Percentiles rank a stretch among this genome's conserved stretches.
Evolutionary conservation across 225 moss, liverwort and hornwort genomes (phyloP).

Genomic region (Bryoerythrophyllum caledonicum): DNA sequence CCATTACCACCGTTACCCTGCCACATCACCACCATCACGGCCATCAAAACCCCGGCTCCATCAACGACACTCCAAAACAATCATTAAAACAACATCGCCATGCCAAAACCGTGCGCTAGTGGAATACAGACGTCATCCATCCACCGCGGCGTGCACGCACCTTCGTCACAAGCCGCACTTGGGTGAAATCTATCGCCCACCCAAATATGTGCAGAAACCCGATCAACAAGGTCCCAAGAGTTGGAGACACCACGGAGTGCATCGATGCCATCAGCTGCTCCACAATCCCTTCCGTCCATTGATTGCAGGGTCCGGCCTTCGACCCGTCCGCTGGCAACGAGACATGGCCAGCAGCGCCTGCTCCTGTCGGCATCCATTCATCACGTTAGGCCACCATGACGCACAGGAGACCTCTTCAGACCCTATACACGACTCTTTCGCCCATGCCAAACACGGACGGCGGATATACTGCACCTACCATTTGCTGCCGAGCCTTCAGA

Average conservation of each 20-base stretch:
- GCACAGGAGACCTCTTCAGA: not conserved
- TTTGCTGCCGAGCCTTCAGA: constrained; percentile 41
- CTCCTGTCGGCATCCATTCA: constrained; percentile 32
- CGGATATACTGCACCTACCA: constrained; percentile 41
- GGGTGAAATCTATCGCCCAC: constrained; percentile 84
- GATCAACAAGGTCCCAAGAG: constrained; percentile 76
- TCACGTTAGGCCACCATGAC: constrained; percentile 14
- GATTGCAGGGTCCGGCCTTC: constrained; percentile 45
- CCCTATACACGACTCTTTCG: constrained; percentile 1
- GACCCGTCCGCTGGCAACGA: constrained; percentile 24
- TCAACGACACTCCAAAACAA: not conserved
- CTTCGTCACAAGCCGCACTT: constrained; percentile 89
- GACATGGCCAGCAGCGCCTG: constrained; percentile 23
- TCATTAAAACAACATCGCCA: not conserved
- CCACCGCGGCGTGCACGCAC: constrained; percentile 28
- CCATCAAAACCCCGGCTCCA: not conserved
- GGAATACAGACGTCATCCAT: not conserved
- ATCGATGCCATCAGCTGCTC: constrained; percentile 88
- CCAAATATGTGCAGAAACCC: constrained; percentile 90
- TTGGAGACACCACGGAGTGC: constrained; percentile 81
- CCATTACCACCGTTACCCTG: constrained; percentile 84
- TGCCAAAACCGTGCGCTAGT: not conserved
- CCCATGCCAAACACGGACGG: not conserved
- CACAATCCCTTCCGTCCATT: constrained; percentile 78
- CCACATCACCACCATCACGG: not conserved